Base-by-base conservation (phyloP, 148 eudicot genomes). In the Nepenthes mirabilis region DNA sequence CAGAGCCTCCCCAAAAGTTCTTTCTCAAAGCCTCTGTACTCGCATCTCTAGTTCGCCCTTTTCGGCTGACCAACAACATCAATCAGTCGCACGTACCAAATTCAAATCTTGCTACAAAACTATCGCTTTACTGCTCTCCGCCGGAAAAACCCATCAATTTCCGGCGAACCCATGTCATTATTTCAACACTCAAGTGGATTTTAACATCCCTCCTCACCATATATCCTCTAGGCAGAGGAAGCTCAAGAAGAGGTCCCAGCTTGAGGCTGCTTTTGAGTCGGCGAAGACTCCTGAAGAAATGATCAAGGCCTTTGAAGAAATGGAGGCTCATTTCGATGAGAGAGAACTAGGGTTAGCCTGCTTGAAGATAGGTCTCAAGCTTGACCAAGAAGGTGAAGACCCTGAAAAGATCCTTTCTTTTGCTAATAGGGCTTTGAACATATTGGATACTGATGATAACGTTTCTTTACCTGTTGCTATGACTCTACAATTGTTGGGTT, bases 401-500 rank as follows among this genome's bases (percentile, higher is more conserved):
- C 90, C 91, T 57, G 83, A 84, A 72, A 79, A 84, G 70, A 59
- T 83, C 66, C 40, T 77, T 33, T 61, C 78, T 76, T 94, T 64
- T 75, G 99, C 87, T 52, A 66, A 13, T 65, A 86, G 95, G 68
- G 97, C 97, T 70, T 75, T 94, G 57, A 70, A 70, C 47, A 68
- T 68, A 14, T 67, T 89, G 35, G 85, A 89, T 68, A 54, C 34
- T 51, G 82, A 76, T 34, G 48, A 48, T 52, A 74, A 48, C 33
- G n/a, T 48, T 47, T 68, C 78, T 43, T 68, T 93, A 34, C 77
- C 89, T 59, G 70, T 93, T 82, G 96, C 94, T 33, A 86, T 89
- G 91, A 70, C 83, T 74, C 82, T 93, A 57, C 89, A 93, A 69
- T 73, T 88, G 65, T 60, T 89, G 81, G 99, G 96, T 69, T 79